phyloP scores from a whole-genome alignment of 1,139 yeast genomes.

The Pichia norvegensis region DNA sequence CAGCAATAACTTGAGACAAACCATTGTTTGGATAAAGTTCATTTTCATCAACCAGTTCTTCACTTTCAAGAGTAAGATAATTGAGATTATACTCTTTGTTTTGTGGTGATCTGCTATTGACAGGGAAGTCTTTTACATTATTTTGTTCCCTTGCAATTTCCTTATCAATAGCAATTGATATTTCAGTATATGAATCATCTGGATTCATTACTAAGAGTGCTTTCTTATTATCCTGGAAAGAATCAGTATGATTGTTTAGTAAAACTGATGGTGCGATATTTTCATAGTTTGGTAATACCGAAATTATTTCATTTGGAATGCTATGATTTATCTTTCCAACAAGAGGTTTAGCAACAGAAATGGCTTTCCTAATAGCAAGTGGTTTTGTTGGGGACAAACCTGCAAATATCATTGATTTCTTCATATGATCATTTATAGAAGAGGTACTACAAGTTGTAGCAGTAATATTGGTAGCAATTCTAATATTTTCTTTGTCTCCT shows the following conservation, averaged over 20 bases:
- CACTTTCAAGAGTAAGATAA: neutral
- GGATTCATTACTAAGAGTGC: neutral
- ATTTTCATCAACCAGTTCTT: neutral
- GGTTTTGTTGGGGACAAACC: conserved; percentile 1
- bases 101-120: neutral
- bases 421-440: neutral
- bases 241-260: neutral
- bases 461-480: neutral
- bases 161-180: neutral
- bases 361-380: no score
- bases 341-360: no score
- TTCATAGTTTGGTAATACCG: neutral
- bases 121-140: neutral
- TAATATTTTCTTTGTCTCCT: neutral
- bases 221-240: neutral
- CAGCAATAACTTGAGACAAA: conserved; percentile 1
- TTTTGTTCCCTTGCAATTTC: neutral
- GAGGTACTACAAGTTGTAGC: neutral
- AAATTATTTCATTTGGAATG: no score
- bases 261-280: no score
- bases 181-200: neutral
- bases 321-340: neutral
- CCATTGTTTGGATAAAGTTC: neutral
- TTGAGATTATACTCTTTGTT: neutral
- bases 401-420: conserved; percentile 8